Evolutionary conservation across 129 eudicot genomes (phyloP).

Genomic region (Sambucus nigra): DNA sequence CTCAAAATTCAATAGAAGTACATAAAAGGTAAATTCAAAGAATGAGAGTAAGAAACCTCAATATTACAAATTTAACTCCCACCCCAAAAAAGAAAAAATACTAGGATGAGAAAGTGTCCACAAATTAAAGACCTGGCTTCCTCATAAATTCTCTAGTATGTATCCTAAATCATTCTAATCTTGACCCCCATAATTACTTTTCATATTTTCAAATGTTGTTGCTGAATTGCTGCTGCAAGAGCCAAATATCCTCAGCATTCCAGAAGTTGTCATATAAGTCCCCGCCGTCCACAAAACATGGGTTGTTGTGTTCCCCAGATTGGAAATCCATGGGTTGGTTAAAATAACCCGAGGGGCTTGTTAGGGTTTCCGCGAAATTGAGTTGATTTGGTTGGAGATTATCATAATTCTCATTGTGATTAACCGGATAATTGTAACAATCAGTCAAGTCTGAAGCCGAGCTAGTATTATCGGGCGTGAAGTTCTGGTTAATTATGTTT

Average conservation of each 20-base stretch:
- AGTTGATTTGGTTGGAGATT: constrained; percentile 24
- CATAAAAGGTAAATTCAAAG: constrained; percentile 14
- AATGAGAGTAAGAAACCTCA: constrained; percentile 22
- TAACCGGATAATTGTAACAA: constrained; percentile 37
- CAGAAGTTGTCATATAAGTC: constrained; percentile 52
- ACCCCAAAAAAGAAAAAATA: not conserved
- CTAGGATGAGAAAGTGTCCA: too few species aligned
- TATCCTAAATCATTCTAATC: too few species aligned
- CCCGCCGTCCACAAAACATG: constrained; percentile 35
- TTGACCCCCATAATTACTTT: not conserved
- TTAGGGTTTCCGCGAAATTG: constrained; percentile 35
- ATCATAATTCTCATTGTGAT: constrained; percentile 25
- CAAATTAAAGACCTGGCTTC: not conserved
- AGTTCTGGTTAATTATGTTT: constrained; percentile 21
- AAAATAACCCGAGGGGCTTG: constrained; percentile 52
- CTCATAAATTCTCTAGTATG: not conserved
- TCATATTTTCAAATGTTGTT: constrained; percentile 17
- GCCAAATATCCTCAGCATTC: constrained; percentile 74
- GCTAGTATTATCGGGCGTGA: constrained; percentile 69
- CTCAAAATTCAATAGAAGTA: not conserved
- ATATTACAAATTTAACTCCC: constrained; percentile 14
- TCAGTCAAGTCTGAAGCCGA: constrained; percentile 69
- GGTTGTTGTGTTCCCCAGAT: constrained; percentile 34
- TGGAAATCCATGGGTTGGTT: constrained; percentile 41
- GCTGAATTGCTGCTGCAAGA: constrained; percentile 70